Evolutionary conservation across 139 green algal species (phyloP).

Genomic region (Chlamydomonas urium): DNA sequence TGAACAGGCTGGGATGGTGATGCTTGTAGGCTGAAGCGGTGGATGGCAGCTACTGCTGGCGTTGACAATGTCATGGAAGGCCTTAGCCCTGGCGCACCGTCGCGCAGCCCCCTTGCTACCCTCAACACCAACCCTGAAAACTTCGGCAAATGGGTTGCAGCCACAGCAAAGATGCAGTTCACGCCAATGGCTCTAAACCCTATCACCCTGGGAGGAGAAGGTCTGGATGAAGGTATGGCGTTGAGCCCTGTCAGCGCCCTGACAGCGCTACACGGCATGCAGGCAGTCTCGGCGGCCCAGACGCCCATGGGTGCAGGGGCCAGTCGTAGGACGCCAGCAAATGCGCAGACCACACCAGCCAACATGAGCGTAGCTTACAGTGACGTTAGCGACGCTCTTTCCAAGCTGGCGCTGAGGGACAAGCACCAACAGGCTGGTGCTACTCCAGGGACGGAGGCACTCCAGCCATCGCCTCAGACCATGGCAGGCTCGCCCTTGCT

Average conservation of each 20-base stretch:
- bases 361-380: not conserved
- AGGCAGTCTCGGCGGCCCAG: too few relatives aligned
- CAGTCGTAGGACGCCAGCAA: not conserved
- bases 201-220: not conserved
- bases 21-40: too few relatives aligned
- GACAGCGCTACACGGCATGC: not conserved
- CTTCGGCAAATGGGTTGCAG: too few relatives aligned
- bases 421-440: not conserved
- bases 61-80: too few relatives aligned
- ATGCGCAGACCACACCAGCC: not conserved
- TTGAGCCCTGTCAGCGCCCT: not conserved
- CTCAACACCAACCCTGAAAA: too few relatives aligned
- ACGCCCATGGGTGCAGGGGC: not conserved
- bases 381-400: not conserved
- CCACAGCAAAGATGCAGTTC: too few relatives aligned
- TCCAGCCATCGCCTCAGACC: not conserved
- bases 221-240: not conserved
- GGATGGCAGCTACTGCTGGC: too few relatives aligned
- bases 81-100: too few relatives aligned
- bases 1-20: too few relatives aligned
- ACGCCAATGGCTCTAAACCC: not conserved
- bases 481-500: not conserved
- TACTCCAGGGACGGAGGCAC: not conserved
- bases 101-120: too few relatives aligned
- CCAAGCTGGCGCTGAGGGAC: not conserved